Percentiles rank a stretch among this genome's conserved stretches.
Conservation (phyloP, 2,329 filamentous ascomycete species). For the Phyllosticta citribraziliensis region DNA sequence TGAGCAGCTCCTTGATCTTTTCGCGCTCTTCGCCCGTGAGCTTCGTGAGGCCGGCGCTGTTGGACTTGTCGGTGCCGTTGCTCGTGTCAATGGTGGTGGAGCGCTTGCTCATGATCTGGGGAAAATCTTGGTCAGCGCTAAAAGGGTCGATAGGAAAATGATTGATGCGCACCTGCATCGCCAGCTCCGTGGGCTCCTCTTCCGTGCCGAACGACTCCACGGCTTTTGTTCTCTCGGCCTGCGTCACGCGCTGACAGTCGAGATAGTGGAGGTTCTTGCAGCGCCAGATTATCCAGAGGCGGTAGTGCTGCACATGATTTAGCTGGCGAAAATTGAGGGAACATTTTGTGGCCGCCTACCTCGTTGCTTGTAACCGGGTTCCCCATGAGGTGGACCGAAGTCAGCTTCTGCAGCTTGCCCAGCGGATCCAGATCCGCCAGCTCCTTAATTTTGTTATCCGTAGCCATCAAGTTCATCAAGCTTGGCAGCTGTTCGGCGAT, state of each 20-base stretch:
- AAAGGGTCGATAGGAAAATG: background rate
- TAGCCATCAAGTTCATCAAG: constrained; percentile 70
- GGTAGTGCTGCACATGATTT: constrained; percentile 59
- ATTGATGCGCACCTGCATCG: constrained; percentile 48
- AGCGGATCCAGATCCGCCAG: constrained; percentile 82
- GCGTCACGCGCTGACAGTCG: constrained; percentile 85
- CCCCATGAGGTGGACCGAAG: constrained; percentile 70
- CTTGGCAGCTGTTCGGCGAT: constrained; percentile 70
- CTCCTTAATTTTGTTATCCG: constrained; percentile 73
- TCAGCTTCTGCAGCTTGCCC: constrained; percentile 56
- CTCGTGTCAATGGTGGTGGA: constrained; percentile 61
- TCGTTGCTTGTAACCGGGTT: constrained; percentile 91
- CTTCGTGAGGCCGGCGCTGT: constrained; percentile 61
- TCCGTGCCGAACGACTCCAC: constrained; percentile 72
- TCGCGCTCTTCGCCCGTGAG: constrained; percentile 83
- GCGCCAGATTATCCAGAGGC: constrained; percentile 82
- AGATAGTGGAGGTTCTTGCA: constrained; percentile 80
- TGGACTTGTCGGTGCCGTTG: constrained; percentile 34
- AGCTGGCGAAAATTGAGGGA: background rate
- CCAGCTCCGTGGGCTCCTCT: constrained; percentile 69
- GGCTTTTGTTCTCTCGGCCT: constrained; percentile 68
- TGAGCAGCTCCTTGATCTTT: constrained; percentile 76
- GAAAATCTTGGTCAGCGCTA: background rate
- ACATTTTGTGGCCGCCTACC: constrained; percentile 43
- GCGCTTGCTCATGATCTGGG: constrained; percentile 73